Conservation (phyloP, 768 basidiomycete species). For the Suillus lakei region DNA sequence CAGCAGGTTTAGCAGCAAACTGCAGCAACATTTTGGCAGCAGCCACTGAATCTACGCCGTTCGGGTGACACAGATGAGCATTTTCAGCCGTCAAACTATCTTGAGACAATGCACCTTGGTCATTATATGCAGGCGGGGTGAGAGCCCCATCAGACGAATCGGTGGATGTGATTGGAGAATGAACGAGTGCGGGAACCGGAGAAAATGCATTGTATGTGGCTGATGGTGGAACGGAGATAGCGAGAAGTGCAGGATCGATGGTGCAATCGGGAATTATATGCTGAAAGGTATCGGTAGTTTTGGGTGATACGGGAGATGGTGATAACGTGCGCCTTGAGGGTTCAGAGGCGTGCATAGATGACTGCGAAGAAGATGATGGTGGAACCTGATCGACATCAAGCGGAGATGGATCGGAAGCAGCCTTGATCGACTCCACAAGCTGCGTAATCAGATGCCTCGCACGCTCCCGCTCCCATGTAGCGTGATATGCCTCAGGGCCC, state of each 20-base stretch:
- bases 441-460: slow-evolving; percentile 65
- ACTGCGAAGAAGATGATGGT: background rate
- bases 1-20: slow-evolving; percentile 13
- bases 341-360: slow-evolving; percentile 2
- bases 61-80: background rate
- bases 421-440: slow-evolving; percentile 62
- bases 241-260: slow-evolving; percentile 40
- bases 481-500: slow-evolving; percentile 66
- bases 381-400: background rate
- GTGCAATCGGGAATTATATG: slow-evolving; percentile 22
- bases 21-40: slow-evolving; percentile 21
- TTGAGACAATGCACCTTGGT: slow-evolving; percentile 1
- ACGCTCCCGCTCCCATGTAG: slow-evolving; percentile 69
- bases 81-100: background rate
- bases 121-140: background rate
- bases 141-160: slow-evolving; percentile 1
- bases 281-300: background rate
- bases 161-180: slow-evolving; percentile 11
- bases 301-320: background rate
- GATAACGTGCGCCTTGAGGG: background rate
- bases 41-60: slow-evolving; percentile 21
- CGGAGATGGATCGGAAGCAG: slow-evolving; percentile 37
- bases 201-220: slow-evolving; percentile 1
- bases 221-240: slow-evolving; percentile 25
- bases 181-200: background rate